phyloP scores from a whole-genome alignment of 139 green algal genomes.

The Tetradesmus obliquus region DNA sequence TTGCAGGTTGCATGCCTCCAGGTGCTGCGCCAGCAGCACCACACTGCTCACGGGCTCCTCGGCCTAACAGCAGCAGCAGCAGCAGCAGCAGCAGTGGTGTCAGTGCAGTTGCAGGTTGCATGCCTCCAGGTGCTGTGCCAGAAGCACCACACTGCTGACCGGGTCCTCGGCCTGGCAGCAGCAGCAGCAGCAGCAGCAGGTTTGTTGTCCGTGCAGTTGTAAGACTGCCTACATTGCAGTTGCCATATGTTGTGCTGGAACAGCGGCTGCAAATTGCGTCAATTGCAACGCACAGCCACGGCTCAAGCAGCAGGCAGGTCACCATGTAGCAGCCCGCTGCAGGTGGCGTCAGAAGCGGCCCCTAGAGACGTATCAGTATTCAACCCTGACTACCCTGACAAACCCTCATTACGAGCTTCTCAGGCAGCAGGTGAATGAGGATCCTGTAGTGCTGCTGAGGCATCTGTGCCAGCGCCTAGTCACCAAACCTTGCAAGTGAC shows the following conservation, averaged over 20 bases:
- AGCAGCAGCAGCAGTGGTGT: neutral
- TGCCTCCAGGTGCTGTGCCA: conserved; percentile 58
- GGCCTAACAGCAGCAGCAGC: conserved; percentile 24
- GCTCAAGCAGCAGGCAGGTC: neutral
- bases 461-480: conserved; percentile 58
- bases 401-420: conserved; percentile 51
- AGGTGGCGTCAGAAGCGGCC: too few relatives aligned
- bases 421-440: conserved; percentile 61
- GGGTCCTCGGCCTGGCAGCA: conserved; percentile 48
- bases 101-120: neutral
- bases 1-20: conserved; percentile 42
- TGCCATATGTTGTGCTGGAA: too few relatives aligned
- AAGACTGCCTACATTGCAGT: too few relatives aligned
- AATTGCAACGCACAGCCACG: neutral
- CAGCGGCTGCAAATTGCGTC: neutral
- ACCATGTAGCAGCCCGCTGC: neutral
- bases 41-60: conserved; percentile 56
- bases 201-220: neutral
- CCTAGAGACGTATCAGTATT: too few relatives aligned
- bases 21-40: conserved; percentile 57
- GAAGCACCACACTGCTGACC: conserved; percentile 51
- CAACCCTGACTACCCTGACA: neutral
- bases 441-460: conserved; percentile 59
- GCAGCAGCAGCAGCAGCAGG: neutral
- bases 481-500: neutral